A percentile compares a stretch with the other conserved stretches of the same genome.
These are phyloP conservation scores for Omphalotus guepiniiformis DNA, from an alignment of 768 basidiomycete genomes.

Conservation along the genomic window DNA sequence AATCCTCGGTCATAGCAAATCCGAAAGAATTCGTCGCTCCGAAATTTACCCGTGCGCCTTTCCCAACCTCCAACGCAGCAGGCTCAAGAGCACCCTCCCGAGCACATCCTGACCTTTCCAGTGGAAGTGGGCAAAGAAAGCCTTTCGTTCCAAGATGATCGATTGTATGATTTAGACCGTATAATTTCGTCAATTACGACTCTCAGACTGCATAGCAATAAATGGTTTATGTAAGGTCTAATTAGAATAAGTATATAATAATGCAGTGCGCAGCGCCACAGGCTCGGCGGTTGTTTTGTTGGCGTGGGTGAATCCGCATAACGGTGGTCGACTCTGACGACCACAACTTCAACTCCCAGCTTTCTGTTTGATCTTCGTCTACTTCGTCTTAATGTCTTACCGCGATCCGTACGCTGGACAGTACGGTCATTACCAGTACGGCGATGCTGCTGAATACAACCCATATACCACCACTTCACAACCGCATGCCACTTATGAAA, in stretches of 20 bases:
- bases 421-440: constrained; percentile 20
- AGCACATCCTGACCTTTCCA: constrained; percentile 13
- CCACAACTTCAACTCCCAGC: too few species aligned
- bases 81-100: constrained; percentile 24
- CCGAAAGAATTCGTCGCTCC: constrained; percentile 23
- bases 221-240: too few species aligned
- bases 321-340: too few species aligned
- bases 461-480: constrained; percentile 38
- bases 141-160: constrained; percentile 42
- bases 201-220: too few species aligned
- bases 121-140: constrained; percentile 42
- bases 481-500: constrained; percentile 52
- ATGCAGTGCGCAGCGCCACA: too few species aligned
- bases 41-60: constrained; percentile 15
- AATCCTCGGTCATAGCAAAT: not conserved
- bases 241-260: too few species aligned
- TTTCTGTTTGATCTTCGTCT: not conserved
- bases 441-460: constrained; percentile 36
- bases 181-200: too few species aligned
- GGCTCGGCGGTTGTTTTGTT: too few species aligned
- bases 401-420: constrained; percentile 48
- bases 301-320: too few species aligned
- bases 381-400: constrained; percentile 50
- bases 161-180: too few species aligned
- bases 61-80: constrained; percentile 8